Evolutionary conservation across 2,329 filamentous ascomycete species (phyloP).

Genomic region (Colletotrichum costaricense): DNA sequence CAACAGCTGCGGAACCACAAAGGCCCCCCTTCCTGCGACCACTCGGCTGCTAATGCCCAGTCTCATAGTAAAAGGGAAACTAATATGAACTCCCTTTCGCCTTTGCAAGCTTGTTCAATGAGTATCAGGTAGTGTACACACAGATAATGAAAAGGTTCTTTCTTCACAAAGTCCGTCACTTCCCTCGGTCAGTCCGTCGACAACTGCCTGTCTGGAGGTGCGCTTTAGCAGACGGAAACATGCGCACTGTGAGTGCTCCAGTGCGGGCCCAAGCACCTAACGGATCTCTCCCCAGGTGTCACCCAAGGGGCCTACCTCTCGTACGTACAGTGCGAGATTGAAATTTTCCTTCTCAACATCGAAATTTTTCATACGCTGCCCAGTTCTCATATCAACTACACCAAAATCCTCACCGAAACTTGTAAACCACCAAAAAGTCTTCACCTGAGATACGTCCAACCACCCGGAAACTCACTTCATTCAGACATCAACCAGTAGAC

Average conservation of each 20-base stretch:
- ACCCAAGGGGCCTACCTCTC: too few species aligned
- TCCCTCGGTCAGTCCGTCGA: neutral
- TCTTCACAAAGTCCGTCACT: too few species aligned
- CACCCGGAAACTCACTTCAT: neutral
- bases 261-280: neutral
- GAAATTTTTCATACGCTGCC: constrained; percentile 30
- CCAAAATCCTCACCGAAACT: neutral
- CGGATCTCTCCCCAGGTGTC: neutral
- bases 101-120: too few species aligned
- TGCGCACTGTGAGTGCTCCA: constrained; percentile 17
- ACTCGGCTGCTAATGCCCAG: too few species aligned
- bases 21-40: too few species aligned
- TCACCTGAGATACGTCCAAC: too few species aligned
- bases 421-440: neutral
- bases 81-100: too few species aligned
- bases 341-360: neutral
- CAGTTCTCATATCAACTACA: constrained; percentile 20
- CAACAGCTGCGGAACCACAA: too few species aligned
- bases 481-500: neutral
- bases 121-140: too few species aligned
- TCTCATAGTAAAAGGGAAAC: too few species aligned
- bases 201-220: neutral
- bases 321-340: constrained; percentile 19
- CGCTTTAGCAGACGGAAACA: neutral
- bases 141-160: too few species aligned